A percentile compares a stretch with the other conserved stretches of the same genome.
Evolutionary conservation across 2,329 filamentous ascomycete genomes (phyloP).

Genomic region (Aureobasidium sp.): DNA sequence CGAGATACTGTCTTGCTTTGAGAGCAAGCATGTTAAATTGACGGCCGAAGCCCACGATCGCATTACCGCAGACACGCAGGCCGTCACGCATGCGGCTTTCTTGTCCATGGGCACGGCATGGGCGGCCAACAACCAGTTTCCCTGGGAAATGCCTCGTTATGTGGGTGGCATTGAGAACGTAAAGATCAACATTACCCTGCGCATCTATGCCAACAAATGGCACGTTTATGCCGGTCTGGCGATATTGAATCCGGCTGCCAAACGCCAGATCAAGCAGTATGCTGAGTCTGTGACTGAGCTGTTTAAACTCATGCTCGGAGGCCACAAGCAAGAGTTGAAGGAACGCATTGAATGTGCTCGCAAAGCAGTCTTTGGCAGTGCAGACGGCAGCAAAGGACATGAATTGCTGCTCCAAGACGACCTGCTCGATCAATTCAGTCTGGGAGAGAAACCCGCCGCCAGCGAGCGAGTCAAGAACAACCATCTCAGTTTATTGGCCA

Average conservation of each 20-base stretch:
- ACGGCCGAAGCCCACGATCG: conserved; percentile 84
- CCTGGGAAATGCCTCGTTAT: conserved; percentile 94
- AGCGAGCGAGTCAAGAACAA: conserved; percentile 73
- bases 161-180: conserved; percentile 97
- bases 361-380: conserved; percentile 54
- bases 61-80: conserved; percentile 97
- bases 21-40: conserved; percentile 80
- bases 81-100: conserved; percentile 95
- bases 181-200: conserved; percentile 95
- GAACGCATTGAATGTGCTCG: conserved; percentile 73
- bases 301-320: conserved; percentile 94
- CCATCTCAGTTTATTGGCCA: conserved; percentile 85
- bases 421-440: conserved; percentile 79
- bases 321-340: conserved; percentile 67
- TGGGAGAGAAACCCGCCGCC: conserved; percentile 60
- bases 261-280: conserved; percentile 89
- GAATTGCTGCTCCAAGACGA: conserved; percentile 70
- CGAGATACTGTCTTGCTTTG: conserved; percentile 71
- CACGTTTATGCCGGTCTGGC: conserved; percentile 97
- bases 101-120: conserved; percentile 95
- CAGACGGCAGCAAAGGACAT: conserved; percentile 45
- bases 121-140: conserved; percentile 91
- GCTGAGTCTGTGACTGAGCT: conserved; percentile 86
- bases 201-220: conserved; percentile 98
- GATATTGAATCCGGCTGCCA: conserved; percentile 90